Conservation (phyloP, 768 basidiomycete species). For the Suillus weaverae region DNA sequence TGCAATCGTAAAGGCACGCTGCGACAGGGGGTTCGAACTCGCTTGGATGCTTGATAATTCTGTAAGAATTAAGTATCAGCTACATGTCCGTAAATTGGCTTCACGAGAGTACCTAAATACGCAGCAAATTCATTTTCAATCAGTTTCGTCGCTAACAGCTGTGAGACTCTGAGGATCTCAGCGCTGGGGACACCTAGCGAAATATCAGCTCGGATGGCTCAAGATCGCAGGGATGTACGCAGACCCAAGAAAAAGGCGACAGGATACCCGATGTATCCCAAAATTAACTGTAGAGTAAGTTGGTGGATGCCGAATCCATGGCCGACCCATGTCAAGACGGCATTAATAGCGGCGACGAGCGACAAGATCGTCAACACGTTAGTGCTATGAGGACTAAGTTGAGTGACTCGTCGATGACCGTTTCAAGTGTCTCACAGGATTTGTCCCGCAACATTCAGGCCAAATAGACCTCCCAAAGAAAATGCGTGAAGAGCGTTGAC, state of each 20-base stretch:
- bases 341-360: constrained; percentile 80
- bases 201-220: constrained; percentile 6
- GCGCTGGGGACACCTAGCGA: constrained; percentile 63
- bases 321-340: constrained; percentile 86
- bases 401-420: constrained; percentile 9
- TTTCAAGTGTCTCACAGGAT: constrained; percentile 57
- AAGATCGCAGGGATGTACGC: constrained; percentile 7
- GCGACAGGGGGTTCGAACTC: constrained; percentile 54
- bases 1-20: constrained; percentile 78
- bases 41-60: constrained; percentile 48
- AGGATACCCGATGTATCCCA: constrained; percentile 89
- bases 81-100: neutral
- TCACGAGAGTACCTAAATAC: constrained; percentile 42
- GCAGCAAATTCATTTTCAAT: constrained; percentile 87
- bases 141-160: constrained; percentile 83
- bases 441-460: constrained; percentile 83
- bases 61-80: constrained; percentile 11
- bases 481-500: constrained; percentile 89
- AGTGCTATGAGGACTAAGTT: constrained; percentile 42
- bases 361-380: constrained; percentile 86
- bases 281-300: constrained; percentile 80
- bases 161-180: constrained; percentile 82
- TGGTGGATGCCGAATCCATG: constrained; percentile 80
- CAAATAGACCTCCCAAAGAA: constrained; percentile 80
- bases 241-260: constrained; percentile 70